phyloP scores from a whole-genome alignment of 768 basidiomycete species.

The Leucocoprinus sp. region DNA sequence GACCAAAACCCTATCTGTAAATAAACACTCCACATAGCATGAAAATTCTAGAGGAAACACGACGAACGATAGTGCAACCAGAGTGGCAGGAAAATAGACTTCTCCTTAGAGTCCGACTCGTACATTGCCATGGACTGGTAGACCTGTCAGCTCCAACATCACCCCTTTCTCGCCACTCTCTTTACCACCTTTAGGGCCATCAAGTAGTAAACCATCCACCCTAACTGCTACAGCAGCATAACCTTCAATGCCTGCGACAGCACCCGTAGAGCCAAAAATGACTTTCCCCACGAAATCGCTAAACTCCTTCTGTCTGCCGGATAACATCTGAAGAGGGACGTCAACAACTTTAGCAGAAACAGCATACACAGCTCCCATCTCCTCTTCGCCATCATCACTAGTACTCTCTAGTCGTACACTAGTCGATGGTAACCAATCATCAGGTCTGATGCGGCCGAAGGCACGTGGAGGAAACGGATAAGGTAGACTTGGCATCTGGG shows the following conservation, averaged over 20 bases:
- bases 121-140: slow-evolving; percentile 64
- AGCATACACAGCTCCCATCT: slow-evolving; percentile 41
- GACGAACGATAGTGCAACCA: background rate
- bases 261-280: slow-evolving; percentile 58
- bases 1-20: no score
- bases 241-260: slow-evolving; percentile 61
- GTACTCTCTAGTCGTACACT: slow-evolving; percentile 29
- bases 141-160: slow-evolving; percentile 46
- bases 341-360: slow-evolving; percentile 63
- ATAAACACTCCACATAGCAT: no score
- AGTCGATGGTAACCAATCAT: slow-evolving; percentile 51
- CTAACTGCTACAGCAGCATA: slow-evolving; percentile 50
- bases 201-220: slow-evolving; percentile 53
- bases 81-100: background rate
- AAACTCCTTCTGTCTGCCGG: slow-evolving; percentile 70
- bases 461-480: slow-evolving; percentile 64
- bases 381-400: slow-evolving; percentile 26
- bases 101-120: slow-evolving; percentile 28
- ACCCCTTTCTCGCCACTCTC: slow-evolving; percentile 23
- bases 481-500: slow-evolving; percentile 43
- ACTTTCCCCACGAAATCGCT: slow-evolving; percentile 73
- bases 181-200: slow-evolving; percentile 17
- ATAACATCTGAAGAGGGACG: slow-evolving; percentile 69
- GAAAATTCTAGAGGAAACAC: no score
- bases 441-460: slow-evolving; percentile 68